Conservation (phyloP, 2,329 filamentous ascomycete species). For the Trichophyton mentagrophytes region DNA sequence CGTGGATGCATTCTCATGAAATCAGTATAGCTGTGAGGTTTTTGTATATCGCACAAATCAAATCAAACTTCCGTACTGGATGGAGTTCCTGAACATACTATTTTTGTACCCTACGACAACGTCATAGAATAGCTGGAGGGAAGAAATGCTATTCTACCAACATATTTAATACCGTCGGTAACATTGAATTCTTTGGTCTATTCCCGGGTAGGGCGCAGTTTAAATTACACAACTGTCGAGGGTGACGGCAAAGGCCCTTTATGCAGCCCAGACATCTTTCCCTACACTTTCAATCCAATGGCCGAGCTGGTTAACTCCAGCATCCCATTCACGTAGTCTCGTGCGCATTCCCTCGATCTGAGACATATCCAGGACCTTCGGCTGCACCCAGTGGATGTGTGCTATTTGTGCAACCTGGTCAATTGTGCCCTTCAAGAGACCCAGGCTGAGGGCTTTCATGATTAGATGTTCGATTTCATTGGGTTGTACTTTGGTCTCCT, state of each 20-base stretch:
- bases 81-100: no score
- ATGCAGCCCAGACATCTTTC: conserved; percentile 91
- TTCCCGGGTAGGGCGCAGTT: background rate
- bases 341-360: conserved; percentile 89
- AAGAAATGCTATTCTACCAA: background rate
- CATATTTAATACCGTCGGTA: background rate
- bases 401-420: conserved; percentile 93
- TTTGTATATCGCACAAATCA: background rate
- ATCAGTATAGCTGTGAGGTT: background rate
- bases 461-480: conserved; percentile 95
- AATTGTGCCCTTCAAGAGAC: conserved; percentile 78
- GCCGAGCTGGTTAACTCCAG: conserved; percentile 86
- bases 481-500: conserved; percentile 81
- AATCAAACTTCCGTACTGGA: background rate
- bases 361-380: conserved; percentile 89
- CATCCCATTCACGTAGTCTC: conserved; percentile 85
- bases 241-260: conserved; percentile 16
- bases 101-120: background rate
- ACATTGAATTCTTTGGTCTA: background rate
- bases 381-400: conserved; percentile 96
- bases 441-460: conserved; percentile 97
- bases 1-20: background rate
- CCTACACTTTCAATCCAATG: conserved; percentile 94
- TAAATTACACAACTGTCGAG: background rate
- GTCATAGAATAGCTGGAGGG: background rate